Evolutionary conservation across 495 filamentous ascomycete species (phyloP).

Genomic region (Podospora appendiculata): DNA sequence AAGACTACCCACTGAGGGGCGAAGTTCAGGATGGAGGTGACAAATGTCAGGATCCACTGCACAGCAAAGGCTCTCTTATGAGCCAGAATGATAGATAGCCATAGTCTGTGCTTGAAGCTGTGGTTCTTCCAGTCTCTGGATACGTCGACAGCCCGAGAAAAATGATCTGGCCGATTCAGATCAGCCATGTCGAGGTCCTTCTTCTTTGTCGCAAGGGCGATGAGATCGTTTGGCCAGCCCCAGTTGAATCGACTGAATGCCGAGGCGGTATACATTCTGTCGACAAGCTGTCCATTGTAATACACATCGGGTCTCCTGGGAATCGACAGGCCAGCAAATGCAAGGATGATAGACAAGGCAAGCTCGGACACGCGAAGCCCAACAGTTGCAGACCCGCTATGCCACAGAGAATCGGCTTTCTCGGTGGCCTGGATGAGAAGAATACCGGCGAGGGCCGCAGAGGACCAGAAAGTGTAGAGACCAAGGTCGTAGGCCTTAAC

Average conservation of each 20-base stretch:
- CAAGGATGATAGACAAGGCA: conserved; percentile 22
- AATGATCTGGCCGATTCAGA: conserved; percentile 47
- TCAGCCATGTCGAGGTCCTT: conserved; percentile 52
- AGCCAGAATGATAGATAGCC: conserved; percentile 49
- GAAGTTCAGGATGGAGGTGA: conserved; percentile 51
- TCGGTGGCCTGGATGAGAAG: conserved; percentile 31
- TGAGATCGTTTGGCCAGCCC: conserved; percentile 49
- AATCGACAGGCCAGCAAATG: conserved; percentile 37
- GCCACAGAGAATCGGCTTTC: conserved; percentile 22
- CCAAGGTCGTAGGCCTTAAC: conserved; percentile 41
- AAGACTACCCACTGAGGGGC: conserved; percentile 63
- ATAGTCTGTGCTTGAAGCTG: conserved; percentile 45
- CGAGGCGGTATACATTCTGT: conserved; percentile 54
- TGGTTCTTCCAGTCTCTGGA: conserved; percentile 44
- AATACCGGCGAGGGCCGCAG: conserved; percentile 26
- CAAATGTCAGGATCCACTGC: conserved; percentile 47
- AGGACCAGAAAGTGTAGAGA: conserved; percentile 36
- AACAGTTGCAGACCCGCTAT: conserved; percentile 14
- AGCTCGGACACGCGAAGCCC: conserved; percentile 33
- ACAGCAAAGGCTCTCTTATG: conserved; percentile 46
- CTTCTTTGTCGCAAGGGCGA: conserved; percentile 45
- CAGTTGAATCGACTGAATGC: conserved; percentile 56
- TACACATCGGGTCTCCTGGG: conserved; percentile 64
- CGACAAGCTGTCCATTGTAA: conserved; percentile 50
- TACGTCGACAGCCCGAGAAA: conserved; percentile 38